phyloP scores from a whole-genome alignment of 2,329 filamentous ascomycete genomes.

The Lecanoromycetidae sp. region DNA sequence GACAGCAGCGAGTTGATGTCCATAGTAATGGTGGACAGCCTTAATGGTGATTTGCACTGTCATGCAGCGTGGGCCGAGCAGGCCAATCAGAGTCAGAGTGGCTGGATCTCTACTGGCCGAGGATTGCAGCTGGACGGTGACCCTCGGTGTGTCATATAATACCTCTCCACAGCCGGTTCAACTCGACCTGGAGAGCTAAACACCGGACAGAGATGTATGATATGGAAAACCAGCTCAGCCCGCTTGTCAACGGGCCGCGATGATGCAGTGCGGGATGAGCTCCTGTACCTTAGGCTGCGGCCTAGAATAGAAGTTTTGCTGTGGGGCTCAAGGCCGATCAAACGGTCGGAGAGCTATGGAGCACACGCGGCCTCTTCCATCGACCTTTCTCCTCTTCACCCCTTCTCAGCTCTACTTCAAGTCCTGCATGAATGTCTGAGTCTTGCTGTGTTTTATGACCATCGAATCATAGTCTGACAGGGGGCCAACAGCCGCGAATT shows the following conservation, averaged over 20 bases:
- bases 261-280: not conserved
- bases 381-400: not conserved
- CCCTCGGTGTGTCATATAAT: not conserved
- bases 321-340: constrained; percentile 5
- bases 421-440: not conserved
- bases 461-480: too few species aligned
- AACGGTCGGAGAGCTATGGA: not conserved
- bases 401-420: not conserved
- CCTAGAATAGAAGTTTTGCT: not conserved
- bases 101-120: not conserved
- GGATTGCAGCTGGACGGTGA: not conserved
- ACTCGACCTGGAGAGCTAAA: not conserved
- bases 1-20: constrained; percentile 37
- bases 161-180: not conserved
- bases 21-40: constrained; percentile 23
- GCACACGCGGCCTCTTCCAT: not conserved
- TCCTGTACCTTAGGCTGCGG: constrained; percentile 1
- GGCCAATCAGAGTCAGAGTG: constrained; percentile 2
- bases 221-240: not conserved
- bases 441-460: too few species aligned
- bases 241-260: constrained; percentile 1
- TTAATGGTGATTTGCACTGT: not conserved
- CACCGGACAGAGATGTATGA: not conserved
- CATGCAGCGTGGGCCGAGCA: not conserved
- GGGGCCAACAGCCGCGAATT: not conserved